These are phyloP conservation scores for Xylaria longipes DNA, from an alignment of 495 filamentous ascomycete species.

Conservation along the genomic window DNA sequence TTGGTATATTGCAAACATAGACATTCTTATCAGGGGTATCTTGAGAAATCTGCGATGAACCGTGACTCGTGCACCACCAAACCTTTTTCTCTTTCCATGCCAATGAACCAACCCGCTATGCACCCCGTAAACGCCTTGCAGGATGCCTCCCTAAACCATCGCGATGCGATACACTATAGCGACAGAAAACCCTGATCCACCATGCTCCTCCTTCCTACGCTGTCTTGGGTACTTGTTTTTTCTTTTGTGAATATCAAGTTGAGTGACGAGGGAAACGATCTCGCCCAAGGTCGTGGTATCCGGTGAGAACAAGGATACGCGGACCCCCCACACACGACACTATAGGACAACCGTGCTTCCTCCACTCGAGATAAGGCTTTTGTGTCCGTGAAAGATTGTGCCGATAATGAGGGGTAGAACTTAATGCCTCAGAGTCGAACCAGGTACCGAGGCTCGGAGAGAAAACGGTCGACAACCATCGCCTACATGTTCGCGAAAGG, in stretches of 20 bases:
- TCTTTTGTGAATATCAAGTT: background rate
- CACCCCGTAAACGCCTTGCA: constrained; percentile 18
- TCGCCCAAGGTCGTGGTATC: background rate
- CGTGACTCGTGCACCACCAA: background rate
- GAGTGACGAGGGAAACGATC: background rate
- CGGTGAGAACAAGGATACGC: background rate
- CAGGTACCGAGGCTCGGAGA: background rate
- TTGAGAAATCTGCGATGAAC: constrained; percentile 19
- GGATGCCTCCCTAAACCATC: constrained; percentile 12
- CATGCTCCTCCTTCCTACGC: background rate
- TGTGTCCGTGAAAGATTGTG: background rate
- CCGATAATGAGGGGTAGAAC: background rate
- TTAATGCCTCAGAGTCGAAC: too few relatives aligned
- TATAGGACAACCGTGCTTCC: background rate
- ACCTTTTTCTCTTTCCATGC: background rate
- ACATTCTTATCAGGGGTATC: constrained; percentile 22
- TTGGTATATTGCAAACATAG: background rate
- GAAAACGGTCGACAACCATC: background rate
- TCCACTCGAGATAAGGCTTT: background rate
- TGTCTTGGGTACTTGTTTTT: background rate
- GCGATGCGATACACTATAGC: background rate
- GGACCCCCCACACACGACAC: background rate
- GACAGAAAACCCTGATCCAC: background rate
- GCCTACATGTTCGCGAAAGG: background rate
- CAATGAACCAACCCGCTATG: background rate